phyloP scores from a whole-genome alignment of 208 protist genomes.

The Novymonas esmeraldas region DNA sequence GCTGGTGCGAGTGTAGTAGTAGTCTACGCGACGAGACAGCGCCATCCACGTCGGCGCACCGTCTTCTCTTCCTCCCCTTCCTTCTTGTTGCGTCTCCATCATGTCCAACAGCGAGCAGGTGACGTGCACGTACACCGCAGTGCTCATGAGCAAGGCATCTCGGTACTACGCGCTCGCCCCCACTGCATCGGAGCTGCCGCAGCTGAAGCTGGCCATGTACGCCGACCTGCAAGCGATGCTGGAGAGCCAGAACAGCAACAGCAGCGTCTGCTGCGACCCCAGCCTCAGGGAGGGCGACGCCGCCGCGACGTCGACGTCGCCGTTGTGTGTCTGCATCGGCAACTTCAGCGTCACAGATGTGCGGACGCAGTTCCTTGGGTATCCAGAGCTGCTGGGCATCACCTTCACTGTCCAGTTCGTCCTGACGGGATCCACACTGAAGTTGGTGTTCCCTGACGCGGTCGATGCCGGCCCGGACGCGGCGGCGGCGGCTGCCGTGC shows the following conservation, averaged over 20 bases:
- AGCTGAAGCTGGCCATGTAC: neutral
- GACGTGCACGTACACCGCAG: slow-evolving; percentile 23
- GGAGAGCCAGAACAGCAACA: neutral
- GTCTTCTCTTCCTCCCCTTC: neutral
- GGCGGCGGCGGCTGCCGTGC: no score
- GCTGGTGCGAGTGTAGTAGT: no score
- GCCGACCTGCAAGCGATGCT: slow-evolving; percentile 8
- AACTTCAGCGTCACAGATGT: neutral
- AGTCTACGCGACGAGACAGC: no score
- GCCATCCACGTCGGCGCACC: neutral
- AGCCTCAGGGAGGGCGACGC: neutral
- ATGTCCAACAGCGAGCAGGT: neutral
- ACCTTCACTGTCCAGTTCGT: neutral
- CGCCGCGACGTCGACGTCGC: neutral
- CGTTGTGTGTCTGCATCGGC: neutral
- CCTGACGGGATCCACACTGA: neutral
- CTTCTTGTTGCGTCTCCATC: neutral
- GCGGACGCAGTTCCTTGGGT: neutral
- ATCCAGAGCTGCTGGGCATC: neutral
- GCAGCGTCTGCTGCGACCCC: neutral
- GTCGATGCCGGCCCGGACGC: neutral
- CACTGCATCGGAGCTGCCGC: neutral
- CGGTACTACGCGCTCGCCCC: slow-evolving; percentile 33
- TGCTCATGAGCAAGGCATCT: slow-evolving; percentile 13
- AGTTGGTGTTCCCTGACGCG: neutral